phyloP scores from a whole-genome alignment of 805 yeast genomes.

The Blastobotrys peoriensis region DNA sequence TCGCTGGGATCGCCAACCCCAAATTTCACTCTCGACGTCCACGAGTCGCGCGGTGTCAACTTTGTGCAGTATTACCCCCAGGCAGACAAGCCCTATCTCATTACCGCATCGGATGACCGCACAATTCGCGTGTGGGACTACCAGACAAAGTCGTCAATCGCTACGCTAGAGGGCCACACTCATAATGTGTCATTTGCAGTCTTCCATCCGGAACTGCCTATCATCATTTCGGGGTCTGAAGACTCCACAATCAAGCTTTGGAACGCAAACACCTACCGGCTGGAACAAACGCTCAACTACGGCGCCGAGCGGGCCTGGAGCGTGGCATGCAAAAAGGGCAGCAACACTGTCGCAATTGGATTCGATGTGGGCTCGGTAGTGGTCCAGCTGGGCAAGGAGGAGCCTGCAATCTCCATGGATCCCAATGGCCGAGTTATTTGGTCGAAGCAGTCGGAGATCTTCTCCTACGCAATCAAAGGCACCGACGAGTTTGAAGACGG shows the following conservation, averaged over 20 bases:
- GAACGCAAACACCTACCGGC: conserved; percentile 90
- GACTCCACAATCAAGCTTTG: conserved; percentile 92
- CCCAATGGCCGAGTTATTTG: conserved; percentile 85
- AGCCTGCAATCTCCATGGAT: conserved; percentile 91
- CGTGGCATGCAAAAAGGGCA: conserved; percentile 64
- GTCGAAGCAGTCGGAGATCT: conserved; percentile 87
- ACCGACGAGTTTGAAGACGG: conserved; percentile 69
- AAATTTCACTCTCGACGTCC: conserved; percentile 86
- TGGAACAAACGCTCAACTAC: conserved; percentile 85
- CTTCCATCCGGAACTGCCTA: conserved; percentile 95
- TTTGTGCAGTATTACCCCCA: conserved; percentile 96
- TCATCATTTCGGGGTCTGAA: conserved; percentile 93
- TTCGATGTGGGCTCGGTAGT: conserved; percentile 93
- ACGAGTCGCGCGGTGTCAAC: conserved; percentile 90
- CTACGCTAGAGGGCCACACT: conserved; percentile 88
- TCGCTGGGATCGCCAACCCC: conserved; percentile 81
- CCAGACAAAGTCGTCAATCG: conserved; percentile 93
- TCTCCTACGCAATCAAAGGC: conserved; percentile 72
- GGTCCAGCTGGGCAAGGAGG: conserved; percentile 85
- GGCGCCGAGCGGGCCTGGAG: conserved; percentile 98
- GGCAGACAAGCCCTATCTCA: conserved; percentile 92
- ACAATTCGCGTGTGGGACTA: conserved; percentile 93
- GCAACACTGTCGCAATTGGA: conserved; percentile 83
- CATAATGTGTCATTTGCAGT: conserved; percentile 94
- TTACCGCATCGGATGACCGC: conserved; percentile 86